These are phyloP conservation scores for Rubus idaeus DNA, from an alignment of 306 rosid genomes.

Conservation along the genomic window DNA sequence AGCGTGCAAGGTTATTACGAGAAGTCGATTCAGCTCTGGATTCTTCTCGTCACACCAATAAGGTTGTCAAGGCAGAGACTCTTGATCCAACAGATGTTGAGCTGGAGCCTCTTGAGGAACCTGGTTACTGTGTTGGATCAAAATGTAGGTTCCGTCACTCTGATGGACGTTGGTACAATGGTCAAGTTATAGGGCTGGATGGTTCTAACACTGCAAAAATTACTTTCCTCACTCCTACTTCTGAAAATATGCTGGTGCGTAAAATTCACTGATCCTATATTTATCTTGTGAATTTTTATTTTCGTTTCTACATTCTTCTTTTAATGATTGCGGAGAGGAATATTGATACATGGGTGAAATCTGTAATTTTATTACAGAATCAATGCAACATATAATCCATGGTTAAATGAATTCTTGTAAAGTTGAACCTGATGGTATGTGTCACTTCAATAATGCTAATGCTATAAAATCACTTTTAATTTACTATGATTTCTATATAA, in stretches of 20 bases:
- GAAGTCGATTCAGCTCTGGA: constrained; percentile 66
- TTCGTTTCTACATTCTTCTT: neutral
- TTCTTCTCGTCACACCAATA: constrained; percentile 32
- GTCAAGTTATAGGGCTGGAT: constrained; percentile 58
- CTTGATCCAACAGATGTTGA: constrained; percentile 53
- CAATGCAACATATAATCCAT: neutral
- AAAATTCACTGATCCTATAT: constrained; percentile 1
- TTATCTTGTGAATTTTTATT: neutral
- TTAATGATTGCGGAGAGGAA: neutral
- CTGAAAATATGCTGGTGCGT: constrained; percentile 87
- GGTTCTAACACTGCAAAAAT: constrained; percentile 59
- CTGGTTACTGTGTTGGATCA: constrained; percentile 64
- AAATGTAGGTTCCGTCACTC: constrained; percentile 82
- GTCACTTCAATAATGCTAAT: neutral
- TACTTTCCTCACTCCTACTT: constrained; percentile 83
- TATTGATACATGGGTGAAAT: neutral
- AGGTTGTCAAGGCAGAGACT: constrained; percentile 55
- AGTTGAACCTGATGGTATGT: neutral
- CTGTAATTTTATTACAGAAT: neutral
- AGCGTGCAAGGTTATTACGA: constrained; percentile 68
- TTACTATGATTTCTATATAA: constrained; percentile 19
- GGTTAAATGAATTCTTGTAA: neutral
- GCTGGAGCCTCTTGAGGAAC: constrained; percentile 56
- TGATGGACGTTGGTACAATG: constrained; percentile 93
- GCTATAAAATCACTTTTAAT: neutral